These are phyloP conservation scores for Nigrospora oryzae DNA, from an alignment of 2,329 filamentous ascomycete genomes.

Conservation along the genomic window DNA sequence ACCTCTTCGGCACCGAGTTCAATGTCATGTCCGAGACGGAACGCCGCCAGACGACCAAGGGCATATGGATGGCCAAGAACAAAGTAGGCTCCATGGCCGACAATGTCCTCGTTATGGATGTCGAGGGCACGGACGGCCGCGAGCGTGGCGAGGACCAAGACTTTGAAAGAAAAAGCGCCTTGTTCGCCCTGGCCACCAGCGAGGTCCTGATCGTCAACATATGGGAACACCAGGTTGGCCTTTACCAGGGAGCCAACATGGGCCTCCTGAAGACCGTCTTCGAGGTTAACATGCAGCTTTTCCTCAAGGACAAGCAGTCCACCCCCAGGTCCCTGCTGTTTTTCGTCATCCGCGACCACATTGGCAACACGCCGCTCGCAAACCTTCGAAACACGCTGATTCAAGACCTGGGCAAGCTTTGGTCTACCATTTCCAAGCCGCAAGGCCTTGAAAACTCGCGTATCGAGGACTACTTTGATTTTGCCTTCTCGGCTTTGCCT, in stretches of 20 bases:
- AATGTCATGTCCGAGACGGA: conserved; percentile 96
- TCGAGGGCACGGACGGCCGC: conserved; percentile 93
- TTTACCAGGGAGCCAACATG: conserved; percentile 99
- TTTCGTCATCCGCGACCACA: conserved; percentile 96
- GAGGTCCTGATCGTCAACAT: conserved; percentile 98
- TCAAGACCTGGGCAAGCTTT: conserved; percentile 85
- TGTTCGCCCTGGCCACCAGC: conserved; percentile 94
- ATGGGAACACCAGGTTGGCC: conserved; percentile 96
- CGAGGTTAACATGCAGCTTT: conserved; percentile 94
- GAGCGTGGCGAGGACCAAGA: conserved; percentile 97
- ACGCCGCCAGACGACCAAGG: conserved; percentile 93
- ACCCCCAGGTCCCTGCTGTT: conserved; percentile 88
- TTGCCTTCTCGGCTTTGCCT: conserved; percentile 88
- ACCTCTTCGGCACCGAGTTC: conserved; percentile 92
- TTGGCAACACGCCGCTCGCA: conserved; percentile 80
- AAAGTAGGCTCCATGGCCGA: conserved; percentile 79
- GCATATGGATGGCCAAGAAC: conserved; percentile 99
- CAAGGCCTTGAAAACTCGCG: conserved; percentile 76
- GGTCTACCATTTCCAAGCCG: conserved; percentile 88
- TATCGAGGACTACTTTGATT: conserved; percentile 98
- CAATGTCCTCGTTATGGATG: conserved; percentile 98
- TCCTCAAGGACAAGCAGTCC: conserved; percentile 90
- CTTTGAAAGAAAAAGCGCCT: conserved; percentile 95
- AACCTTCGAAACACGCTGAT: conserved; percentile 87
- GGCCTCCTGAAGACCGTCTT: conserved; percentile 97